Conservation (phyloP, 2,329 filamentous ascomycete species). For the Albifimbria verrucaria region DNA sequence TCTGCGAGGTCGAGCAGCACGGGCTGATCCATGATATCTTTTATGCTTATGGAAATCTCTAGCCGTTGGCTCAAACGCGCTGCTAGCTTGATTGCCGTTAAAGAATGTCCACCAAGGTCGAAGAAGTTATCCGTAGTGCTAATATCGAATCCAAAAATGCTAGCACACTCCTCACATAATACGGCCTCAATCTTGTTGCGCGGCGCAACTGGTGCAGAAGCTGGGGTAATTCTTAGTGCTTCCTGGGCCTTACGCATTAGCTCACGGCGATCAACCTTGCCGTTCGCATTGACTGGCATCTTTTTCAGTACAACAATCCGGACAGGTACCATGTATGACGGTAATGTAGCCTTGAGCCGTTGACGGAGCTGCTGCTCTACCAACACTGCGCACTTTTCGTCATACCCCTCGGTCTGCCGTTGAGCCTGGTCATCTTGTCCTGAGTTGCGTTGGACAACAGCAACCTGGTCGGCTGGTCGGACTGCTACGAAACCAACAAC, state of each 20-base stretch:
- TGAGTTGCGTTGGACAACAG: background rate
- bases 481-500: background rate
- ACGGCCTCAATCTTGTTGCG: constrained; percentile 13
- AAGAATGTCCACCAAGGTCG: constrained; percentile 5
- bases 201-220: constrained; percentile 8
- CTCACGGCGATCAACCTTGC: background rate
- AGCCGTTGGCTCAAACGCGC: too few species aligned
- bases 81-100: constrained; percentile 3
- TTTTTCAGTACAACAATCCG: background rate
- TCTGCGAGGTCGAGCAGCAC: too few species aligned
- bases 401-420: background rate
- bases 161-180: constrained; percentile 2
- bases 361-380: constrained; percentile 3
- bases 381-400: background rate
- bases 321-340: background rate
- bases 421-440: background rate
- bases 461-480: background rate
- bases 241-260: constrained; percentile 11
- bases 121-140: too few species aligned
- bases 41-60: too few species aligned
- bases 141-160: background rate
- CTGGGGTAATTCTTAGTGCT: constrained; percentile 2
- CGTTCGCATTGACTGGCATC: background rate
- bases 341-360: constrained; percentile 5
- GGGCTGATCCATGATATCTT: constrained; percentile 4